Evolutionary conservation across 1,284 basidiomycete species (phyloP).

Genomic region (Ceratorhiza oryzae-sativae): DNA sequence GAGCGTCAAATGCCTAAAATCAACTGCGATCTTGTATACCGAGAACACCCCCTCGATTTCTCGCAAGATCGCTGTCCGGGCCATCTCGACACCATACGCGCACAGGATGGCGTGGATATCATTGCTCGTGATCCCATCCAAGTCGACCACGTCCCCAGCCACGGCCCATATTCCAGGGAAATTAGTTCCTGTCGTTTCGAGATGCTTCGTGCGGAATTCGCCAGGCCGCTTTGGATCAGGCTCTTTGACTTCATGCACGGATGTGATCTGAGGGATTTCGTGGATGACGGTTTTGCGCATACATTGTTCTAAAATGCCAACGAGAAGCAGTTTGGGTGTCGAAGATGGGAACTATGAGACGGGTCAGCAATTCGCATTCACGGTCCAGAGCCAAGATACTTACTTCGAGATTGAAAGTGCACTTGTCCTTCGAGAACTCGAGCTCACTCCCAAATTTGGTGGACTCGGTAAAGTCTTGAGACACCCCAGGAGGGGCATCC

Average conservation of each 20-base stretch:
- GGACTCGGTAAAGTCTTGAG: conserved; percentile 42
- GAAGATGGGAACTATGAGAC: conserved; percentile 64
- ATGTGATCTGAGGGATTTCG: conserved; percentile 85
- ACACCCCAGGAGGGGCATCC: conserved; percentile 44
- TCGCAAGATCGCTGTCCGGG: conserved; percentile 86
- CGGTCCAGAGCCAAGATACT: conserved; percentile 47
- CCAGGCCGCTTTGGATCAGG: conserved; percentile 50
- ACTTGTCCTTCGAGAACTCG: conserved; percentile 76
- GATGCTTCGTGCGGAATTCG: conserved; percentile 52
- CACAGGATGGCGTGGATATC: conserved; percentile 93
- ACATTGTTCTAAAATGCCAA: conserved; percentile 87
- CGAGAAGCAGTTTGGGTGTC: conserved; percentile 89
- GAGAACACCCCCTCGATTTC: conserved; percentile 94
- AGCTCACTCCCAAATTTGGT: conserved; percentile 62
- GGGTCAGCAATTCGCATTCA: background rate
- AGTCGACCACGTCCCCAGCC: conserved; percentile 78
- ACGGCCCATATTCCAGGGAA: conserved; percentile 91
- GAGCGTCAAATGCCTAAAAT: conserved; percentile 92
- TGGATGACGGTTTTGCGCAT: conserved; percentile 86
- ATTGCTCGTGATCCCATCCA: conserved; percentile 89
- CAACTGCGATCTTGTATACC: conserved; percentile 97
- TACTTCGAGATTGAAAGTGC: conserved; percentile 84
- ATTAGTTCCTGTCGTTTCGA: conserved; percentile 91
- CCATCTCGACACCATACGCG: conserved; percentile 98
- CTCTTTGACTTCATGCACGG: conserved; percentile 70